These are phyloP conservation scores for Populus hybrid DNA, from an alignment of 441 rosid species.

Conservation along the genomic window DNA sequence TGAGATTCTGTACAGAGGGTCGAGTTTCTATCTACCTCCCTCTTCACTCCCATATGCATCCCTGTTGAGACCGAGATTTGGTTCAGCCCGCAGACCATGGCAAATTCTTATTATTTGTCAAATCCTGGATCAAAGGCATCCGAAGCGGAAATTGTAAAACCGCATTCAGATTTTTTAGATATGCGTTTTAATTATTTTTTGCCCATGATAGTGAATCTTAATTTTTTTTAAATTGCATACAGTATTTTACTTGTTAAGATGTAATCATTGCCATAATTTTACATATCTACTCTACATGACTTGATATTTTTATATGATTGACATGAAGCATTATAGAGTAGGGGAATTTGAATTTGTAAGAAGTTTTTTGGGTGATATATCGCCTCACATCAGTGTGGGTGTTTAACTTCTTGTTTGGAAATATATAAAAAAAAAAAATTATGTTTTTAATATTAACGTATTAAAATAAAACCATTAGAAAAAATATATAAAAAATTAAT, in stretches of 20 bases:
- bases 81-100: not conserved
- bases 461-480: too few species aligned
- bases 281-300: not conserved
- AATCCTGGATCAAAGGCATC: not conserved
- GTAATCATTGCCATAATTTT: not conserved
- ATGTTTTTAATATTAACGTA: too few species aligned
- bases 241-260: not conserved
- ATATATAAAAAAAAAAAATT: too few species aligned
- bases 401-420: too few species aligned
- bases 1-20: not conserved
- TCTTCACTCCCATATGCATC: not conserved
- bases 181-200: too few species aligned
- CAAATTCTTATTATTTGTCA: not conserved
- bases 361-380: not conserved
- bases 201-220: not conserved
- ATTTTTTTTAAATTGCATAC: not conserved
- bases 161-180: not conserved
- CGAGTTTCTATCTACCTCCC: not conserved
- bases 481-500: too few species aligned
- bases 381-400: not conserved
- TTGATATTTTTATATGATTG: not conserved
- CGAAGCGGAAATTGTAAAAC: conserved; percentile 4
- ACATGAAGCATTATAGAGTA: not conserved
- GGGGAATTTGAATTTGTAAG: not conserved
- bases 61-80: not conserved